phyloP scores from a whole-genome alignment of 192 early-diverging fungal genomes.

The Rhizophagus prolifer region DNA sequence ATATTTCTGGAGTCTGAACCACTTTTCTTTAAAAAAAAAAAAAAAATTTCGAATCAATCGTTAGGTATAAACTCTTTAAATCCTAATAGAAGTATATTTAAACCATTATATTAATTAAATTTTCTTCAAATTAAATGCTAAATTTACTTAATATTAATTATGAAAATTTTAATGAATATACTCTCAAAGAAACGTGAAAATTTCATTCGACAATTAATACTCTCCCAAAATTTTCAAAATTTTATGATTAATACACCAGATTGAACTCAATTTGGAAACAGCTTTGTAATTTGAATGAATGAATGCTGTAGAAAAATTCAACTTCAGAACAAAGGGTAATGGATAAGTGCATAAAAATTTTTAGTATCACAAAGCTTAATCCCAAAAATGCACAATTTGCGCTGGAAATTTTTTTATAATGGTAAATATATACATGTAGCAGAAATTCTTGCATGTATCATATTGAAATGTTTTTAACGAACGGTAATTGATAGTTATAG shows the following conservation, averaged over 20 bases:
- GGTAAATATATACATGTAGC: neutral
- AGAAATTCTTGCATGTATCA: neutral
- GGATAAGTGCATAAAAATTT: no score
- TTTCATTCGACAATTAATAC: neutral
- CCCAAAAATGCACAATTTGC: neutral
- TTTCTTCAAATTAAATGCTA: no score
- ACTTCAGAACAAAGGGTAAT: no score
- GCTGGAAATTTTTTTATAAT: slow-evolving; percentile 1
- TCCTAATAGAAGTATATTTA: no score
- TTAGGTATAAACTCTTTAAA: no score
- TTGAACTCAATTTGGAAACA: neutral
- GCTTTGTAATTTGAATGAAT: neutral
- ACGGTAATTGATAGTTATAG: no score
- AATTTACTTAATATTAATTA: no score
- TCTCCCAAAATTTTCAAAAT: neutral
- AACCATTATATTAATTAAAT: no score
- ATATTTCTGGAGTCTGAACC: no score
- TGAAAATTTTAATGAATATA: slow-evolving; percentile 7
- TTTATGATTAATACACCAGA: neutral
- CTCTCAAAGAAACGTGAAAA: neutral
- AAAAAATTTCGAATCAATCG: no score
- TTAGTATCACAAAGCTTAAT: slow-evolving; percentile 1
- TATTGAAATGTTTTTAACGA: no score
- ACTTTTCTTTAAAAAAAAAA: no score
- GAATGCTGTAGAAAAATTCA: neutral